These are phyloP conservation scores for Nicotiana undulata DNA, from an alignment of 257 asterid genomes.

Conservation along the genomic window DNA sequence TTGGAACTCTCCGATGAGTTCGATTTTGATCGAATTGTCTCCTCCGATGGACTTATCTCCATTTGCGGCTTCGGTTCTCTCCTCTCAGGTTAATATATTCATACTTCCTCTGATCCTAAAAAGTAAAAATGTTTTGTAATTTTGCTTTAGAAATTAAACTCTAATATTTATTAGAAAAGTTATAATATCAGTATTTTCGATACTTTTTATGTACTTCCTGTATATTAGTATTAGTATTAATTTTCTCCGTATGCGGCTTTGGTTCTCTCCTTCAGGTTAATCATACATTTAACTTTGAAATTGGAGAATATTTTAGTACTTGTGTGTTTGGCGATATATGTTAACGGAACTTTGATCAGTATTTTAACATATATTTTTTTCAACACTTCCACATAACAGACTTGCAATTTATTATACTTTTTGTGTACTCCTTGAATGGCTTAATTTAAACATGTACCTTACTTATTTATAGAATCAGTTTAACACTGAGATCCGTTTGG, in stretches of 20 bases:
- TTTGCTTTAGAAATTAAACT: too few species aligned
- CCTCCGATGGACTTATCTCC: slow-evolving; percentile 75
- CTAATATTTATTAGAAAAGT: too few species aligned
- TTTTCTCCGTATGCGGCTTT: background rate
- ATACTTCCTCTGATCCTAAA: background rate
- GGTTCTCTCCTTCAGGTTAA: background rate
- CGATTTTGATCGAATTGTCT: slow-evolving; percentile 64
- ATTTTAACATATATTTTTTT: too few species aligned
- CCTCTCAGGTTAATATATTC: slow-evolving; percentile 63
- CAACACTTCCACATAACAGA: background rate
- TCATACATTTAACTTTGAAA: too few species aligned
- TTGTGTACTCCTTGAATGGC: background rate
- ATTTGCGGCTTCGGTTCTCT: slow-evolving; percentile 94
- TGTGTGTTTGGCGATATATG: background rate
- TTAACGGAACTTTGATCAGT: too few species aligned
- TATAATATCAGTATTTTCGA: too few species aligned
- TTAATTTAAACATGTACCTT: too few species aligned
- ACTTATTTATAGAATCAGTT: too few species aligned
- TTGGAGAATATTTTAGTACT: background rate
- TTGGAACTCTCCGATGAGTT: slow-evolving; percentile 52
- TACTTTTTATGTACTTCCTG: too few species aligned
- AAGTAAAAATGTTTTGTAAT: too few species aligned
- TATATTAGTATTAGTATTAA: too few species aligned
- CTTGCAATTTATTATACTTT: background rate
- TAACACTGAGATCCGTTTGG: too few species aligned